Base-by-base conservation (phyloP, 768 basidiomycete genomes). In the Amanita polypyramis region DNA sequence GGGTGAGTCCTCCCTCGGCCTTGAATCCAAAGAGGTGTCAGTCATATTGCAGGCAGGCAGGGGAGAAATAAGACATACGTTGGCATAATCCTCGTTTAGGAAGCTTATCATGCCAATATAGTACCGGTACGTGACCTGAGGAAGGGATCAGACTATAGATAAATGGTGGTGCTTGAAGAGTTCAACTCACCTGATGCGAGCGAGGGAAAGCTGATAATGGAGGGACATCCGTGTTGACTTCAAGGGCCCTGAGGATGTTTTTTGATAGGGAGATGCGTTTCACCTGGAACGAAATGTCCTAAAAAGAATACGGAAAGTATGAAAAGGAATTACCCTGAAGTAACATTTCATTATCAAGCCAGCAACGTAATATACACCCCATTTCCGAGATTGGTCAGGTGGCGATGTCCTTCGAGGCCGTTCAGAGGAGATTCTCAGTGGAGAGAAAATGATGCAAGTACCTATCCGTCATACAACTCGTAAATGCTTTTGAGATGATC, bases 31-130 rank as follows among this genome's bases (percentile, higher is more conserved):
- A 50, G 6, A 27, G 19, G 30, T 20, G 29, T 45, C 30, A 40
- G n/a, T 44, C 11, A 51, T 19, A 14, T 47, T 19, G 15, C 6
- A 7, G n/a, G n/a, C n/a, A 34, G 23, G 10, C 45, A 23, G 21
- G 29, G 20, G 35, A 10, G 7, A 20, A 40, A 38, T 10, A 45
- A n/a, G 32, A 53, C 62, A 27, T 41, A 84, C 90, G 69, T 91
- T 91, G 33, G 69, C 72, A 58, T 90, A 94, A 42, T 95, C 86
- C 61, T 97, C 96, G 57, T 89, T 89, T 52, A 97, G 64, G 66
- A 98, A 97, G 59, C 80, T 84, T 52, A 98, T 73, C 81, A 97
- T 89, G 53, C 95, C 96, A 41, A 96, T 66, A 60, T 97, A 97
- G 70, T 95, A 99, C 52, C 82, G 74, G 66, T 87, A 96, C 19